Percentiles rank a stretch among this genome's conserved stretches.
Evolutionary conservation across 2,329 filamentous ascomycete species (phyloP).

Genomic region (Cladosporium cucumerinum): DNA sequence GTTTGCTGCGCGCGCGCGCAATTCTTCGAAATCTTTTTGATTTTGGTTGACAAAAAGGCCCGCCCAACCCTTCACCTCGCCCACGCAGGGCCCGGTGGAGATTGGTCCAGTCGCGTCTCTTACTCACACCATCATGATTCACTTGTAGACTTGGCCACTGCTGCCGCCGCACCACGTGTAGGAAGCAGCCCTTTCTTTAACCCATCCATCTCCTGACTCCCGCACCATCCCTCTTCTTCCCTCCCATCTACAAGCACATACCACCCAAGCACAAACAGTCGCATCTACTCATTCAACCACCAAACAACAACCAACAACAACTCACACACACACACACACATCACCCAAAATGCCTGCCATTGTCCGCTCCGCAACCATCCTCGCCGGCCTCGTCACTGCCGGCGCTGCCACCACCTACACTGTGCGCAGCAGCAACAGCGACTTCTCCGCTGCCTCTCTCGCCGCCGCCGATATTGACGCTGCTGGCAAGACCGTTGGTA

Average conservation of each 20-base stretch:
- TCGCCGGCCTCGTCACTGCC: constrained; percentile 20
- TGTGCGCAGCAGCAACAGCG: constrained; percentile 14
- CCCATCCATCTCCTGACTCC: neutral
- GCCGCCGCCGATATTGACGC: constrained; percentile 21
- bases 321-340: neutral
- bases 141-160: neutral
- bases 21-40: neutral
- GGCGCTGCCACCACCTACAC: constrained; percentile 20
- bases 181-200: constrained; percentile 2
- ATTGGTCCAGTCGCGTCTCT: constrained; percentile 4
- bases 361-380: constrained; percentile 19
- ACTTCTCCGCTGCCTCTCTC: constrained; percentile 23
- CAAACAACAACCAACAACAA: constrained; percentile 1
- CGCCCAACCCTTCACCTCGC: neutral
- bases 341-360: constrained; percentile 15
- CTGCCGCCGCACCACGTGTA: constrained; percentile 1
- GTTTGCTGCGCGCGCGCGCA: neutral
- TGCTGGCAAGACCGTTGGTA: constrained; percentile 1
- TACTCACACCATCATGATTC: constrained; percentile 11
- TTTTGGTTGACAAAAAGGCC: constrained; percentile 11
- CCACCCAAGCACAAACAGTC: neutral
- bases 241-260: neutral
- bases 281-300: neutral
- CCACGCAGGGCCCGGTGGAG: constrained; percentile 5
- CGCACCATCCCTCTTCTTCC: neutral